A percentile compares a stretch with the other conserved stretches of the same genome.
phyloP scores from a whole-genome alignment of 305 asterid species.

The Fraxinus ornus region DNA sequence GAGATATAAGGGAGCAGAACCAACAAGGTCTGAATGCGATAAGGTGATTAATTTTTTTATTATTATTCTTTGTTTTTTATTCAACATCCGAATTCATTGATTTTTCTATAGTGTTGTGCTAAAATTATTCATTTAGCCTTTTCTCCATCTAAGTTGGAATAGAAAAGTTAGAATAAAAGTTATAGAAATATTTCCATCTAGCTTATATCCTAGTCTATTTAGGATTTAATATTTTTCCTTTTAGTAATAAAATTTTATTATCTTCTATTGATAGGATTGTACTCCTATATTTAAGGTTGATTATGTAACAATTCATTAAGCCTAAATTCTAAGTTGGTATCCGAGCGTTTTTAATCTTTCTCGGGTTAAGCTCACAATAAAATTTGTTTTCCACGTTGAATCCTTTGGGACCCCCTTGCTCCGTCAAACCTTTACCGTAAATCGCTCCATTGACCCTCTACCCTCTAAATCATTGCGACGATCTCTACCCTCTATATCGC shows the following conservation, averaged over 20 bases:
- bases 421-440: background rate
- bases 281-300: background rate
- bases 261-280: background rate
- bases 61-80: background rate
- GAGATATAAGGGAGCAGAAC: slow-evolving; percentile 41
- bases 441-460: background rate
- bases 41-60: slow-evolving; percentile 35
- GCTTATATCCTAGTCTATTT: background rate
- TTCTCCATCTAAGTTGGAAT: background rate
- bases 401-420: background rate
- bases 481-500: background rate
- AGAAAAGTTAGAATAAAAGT: background rate
- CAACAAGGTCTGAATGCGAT: slow-evolving; percentile 35
- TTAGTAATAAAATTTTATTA: background rate
- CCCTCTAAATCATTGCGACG: background rate
- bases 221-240: background rate
- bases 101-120: background rate
- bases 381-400: background rate
- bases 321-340: background rate
- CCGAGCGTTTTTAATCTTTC: background rate
- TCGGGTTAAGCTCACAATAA: background rate
- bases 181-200: too few relatives aligned
- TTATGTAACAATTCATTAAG: background rate
- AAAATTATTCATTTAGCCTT: background rate
- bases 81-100: background rate